Evolutionary conservation across 2,329 filamentous ascomycete species (phyloP), one percentile per base, ranked within the genome.

Genomic region (Xylariaceae sp.): DNA sequence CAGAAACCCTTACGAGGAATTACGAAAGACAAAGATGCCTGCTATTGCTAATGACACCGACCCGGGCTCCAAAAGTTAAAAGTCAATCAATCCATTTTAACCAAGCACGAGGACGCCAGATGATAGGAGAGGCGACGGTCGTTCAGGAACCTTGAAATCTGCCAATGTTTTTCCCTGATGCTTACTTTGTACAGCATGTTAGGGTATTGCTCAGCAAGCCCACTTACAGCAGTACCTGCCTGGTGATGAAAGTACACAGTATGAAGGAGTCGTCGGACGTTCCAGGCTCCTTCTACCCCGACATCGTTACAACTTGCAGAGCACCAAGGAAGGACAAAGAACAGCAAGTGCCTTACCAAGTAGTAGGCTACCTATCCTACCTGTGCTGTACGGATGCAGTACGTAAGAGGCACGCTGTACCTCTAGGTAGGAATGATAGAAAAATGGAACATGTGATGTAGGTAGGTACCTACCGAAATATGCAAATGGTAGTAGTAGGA

Each of bases 11-110:
- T 31, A 16, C 28, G 26, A 17, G 40, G 38, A 43, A 43, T 44
- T 50, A 37, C 35, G 34, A 38, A 45, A 43, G 46, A 48, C 44
- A 49, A 50, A 43, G 49, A 36, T 31, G 34, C 36, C 18, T 34
- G 38, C 43, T 42, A 38, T 31, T 31, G 42, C 34, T 39, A 43
- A 45, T 40, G n/a, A n/a, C n/a, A n/a, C n/a, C n/a, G n/a, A n/a
- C n/a, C n/a, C n/a, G 36, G 38, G 33, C 24, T 24, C 21, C 21
- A 24, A 11, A 24, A 24, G 6, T 40, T 37, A 33, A 27, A 43
- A 30, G 40, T 18, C 36, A 41, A 27, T 11, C 38, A 30, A 39
- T 14, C 36, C n/a, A n/a, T n/a, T n/a, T n/a, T n/a, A 41, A 27
- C 9, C 21, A 43, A 32, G 29, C 32, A 24, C 23, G 34, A 43